phyloP scores from a whole-genome alignment of 148 eudicot genomes.

The Rhododendron simsii region DNA sequence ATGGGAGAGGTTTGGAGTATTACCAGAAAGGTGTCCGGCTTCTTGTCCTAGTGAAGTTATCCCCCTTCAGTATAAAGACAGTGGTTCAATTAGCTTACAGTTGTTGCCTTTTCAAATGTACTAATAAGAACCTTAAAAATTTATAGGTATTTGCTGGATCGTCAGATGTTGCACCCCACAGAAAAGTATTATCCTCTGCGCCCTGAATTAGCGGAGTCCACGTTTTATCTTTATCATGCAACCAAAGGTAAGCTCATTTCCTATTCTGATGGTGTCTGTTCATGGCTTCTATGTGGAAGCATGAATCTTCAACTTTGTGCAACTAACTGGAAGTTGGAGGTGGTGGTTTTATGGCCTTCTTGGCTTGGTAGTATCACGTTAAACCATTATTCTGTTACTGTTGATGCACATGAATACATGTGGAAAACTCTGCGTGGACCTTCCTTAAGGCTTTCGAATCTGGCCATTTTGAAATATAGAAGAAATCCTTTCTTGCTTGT shows the following conservation, averaged over 20 bases:
- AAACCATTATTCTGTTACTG: background rate
- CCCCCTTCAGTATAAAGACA: background rate
- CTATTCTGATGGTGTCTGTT: background rate
- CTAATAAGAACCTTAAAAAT: conserved; percentile 2
- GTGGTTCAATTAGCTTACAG: background rate
- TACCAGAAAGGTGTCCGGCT: conserved; percentile 77
- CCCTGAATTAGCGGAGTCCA: conserved; percentile 94
- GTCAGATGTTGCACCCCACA: conserved; percentile 88
- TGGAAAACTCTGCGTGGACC: background rate
- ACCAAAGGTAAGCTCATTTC: conserved; percentile 63
- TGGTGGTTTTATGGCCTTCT: background rate
- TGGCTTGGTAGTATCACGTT: background rate
- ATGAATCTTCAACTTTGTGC: background rate
- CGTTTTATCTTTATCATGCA: conserved; percentile 94
- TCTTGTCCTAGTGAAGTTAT: background rate
- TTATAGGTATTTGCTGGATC: conserved; percentile 83
- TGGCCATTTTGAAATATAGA: background rate
- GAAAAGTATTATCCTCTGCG: conserved; percentile 96
- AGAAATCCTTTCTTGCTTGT: background rate
- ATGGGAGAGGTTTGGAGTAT: conserved; percentile 84
- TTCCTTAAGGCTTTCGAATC: background rate
- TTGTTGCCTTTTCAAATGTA: conserved; percentile 1
- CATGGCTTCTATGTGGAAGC: background rate
- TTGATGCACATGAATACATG: background rate
- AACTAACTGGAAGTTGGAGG: background rate